phyloP scores from a whole-genome alignment of 208 protist species.

The Leishmania tropica region DNA sequence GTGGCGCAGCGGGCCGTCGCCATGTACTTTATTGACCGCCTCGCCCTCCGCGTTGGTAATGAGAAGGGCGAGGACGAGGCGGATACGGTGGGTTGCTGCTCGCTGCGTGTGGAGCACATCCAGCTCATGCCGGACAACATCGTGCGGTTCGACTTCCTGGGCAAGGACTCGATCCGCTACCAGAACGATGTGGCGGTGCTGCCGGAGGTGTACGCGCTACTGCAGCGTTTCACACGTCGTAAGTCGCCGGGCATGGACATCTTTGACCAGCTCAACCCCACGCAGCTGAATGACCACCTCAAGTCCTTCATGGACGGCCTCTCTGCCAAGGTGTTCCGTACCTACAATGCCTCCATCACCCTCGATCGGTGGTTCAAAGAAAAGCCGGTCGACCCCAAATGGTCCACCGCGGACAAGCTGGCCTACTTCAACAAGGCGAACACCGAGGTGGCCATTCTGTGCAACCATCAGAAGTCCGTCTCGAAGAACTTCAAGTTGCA shows the following conservation, averaged over 20 bases:
- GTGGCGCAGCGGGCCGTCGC: slow-evolving; percentile 95
- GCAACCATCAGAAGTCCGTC: slow-evolving; percentile 99
- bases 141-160: slow-evolving; percentile 98
- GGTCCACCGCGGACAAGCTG: slow-evolving; percentile 87
- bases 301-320: slow-evolving; percentile 97
- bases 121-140: slow-evolving; percentile 65
- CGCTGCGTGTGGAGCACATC: slow-evolving; percentile 98
- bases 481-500: slow-evolving; percentile 88
- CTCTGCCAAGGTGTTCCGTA: slow-evolving; percentile 99
- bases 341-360: slow-evolving; percentile 99
- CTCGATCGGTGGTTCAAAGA: slow-evolving; percentile 96
- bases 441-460: slow-evolving; percentile 98
- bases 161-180: slow-evolving; percentile 99
- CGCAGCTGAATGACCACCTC: slow-evolving; percentile 96
- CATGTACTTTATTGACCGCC: slow-evolving; percentile 99
- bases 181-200: slow-evolving; percentile 92
- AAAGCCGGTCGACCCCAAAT: slow-evolving; percentile 71
- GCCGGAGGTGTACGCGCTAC: slow-evolving; percentile 91
- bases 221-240: slow-evolving; percentile 86
- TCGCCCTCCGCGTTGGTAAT: slow-evolving; percentile 99
- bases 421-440: slow-evolving; percentile 98
- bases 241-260: slow-evolving; percentile 90
- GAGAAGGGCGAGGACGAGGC: slow-evolving; percentile 98
- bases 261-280: slow-evolving; percentile 94
- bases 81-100: slow-evolving; percentile 99